Base-by-base conservation (phyloP, 2,329 filamentous ascomycete species). In the Dothiorella sarmentorum region DNA sequence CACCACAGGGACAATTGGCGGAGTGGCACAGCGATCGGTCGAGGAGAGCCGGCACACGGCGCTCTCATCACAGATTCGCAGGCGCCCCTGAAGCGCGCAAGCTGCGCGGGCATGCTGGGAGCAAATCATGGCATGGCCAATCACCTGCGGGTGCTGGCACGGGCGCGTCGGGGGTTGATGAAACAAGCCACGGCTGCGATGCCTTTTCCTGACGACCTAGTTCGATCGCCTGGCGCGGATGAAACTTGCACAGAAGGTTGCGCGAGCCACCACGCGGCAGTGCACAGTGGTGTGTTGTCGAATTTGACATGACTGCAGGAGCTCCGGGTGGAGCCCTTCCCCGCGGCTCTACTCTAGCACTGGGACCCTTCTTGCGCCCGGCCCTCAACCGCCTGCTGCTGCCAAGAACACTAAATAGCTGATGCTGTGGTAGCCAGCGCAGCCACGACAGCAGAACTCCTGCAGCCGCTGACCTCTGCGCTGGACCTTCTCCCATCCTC, bases 241-340 rank as follows among this genome's bases (percentile, higher is more conserved):
- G 49, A 53, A 53, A 53, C 49, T 52, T 31, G 31, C 47, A 37
- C 15, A 11, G 13, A 9, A 31, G 44, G 31, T 31, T 29, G 49
- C 49, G 49, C 49, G 49, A 53, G 49, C 49, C 49, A 53, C 49
- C 49, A 53, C 49, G 49, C 49, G 49, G 49, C 49, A 53, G 35
- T 40, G 49, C 49, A 37, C 31, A 51, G 20, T 11, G 45, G 15
- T 40, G 49, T 35, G 33, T 52, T 31, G 47, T 52, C 18, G 18
- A 20, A 37, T 35, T 52, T 37, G 47, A 33, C 47, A 52, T 33
- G 17, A 37, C 20, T n/a, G n/a, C 29, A 52, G 47, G 49, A 40
- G 24, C 31, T n/a, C 24, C 10, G 22, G 9, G 49, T 53, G 49
- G 49, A 40, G 35, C 49, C 24, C 17, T 53, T 53, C 49, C 49